Base-by-base conservation (phyloP, 1,139 yeast genomes). In the Meyerozyma smithsonii region DNA sequence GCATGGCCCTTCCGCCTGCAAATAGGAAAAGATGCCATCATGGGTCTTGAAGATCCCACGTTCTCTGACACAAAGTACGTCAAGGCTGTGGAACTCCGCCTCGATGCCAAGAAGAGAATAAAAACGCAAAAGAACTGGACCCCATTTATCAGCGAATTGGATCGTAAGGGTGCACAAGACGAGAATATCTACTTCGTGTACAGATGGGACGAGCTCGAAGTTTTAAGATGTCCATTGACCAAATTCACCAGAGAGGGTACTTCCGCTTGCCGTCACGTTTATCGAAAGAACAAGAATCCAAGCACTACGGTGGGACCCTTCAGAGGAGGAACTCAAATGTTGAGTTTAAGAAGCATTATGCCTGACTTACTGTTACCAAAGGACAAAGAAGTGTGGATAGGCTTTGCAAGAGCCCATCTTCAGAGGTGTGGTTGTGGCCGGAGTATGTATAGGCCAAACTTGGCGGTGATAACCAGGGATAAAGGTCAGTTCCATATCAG, bases 401-500 rank as follows among this genome's bases (percentile, higher is more conserved):
- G 69, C 3, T 61, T 66, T 41, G 65, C 69, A 2, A 49, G 72
- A 36, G 68, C 71, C 5, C 71, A 66, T 47, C 43, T 66, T 8
- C 45, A 46, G 35, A 40, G 48, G 12, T 66, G 72, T 50, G 71
- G 70, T 4, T 66, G 72, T 49, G 69, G 69, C 16, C 44, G 42
- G 11, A 52, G 57, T 26, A 59, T 64, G 56, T 66, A 66, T 48
- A 50, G 72, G 32, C 72, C 72, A 7, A 64, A 66, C 41, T 43
- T 66, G 39, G 66, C 55, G 10, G 54, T 60, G 4, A 39, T 61
- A 0, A 52, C 56, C 3, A 56, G 49, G 38, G 57, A 57, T 11
- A 19, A 21, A 7, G 40, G 20, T 5, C 4, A 17, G 12, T 34
- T 12, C 10, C 4, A 20, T 7, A 7, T 34, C 8, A 20, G 28